A percentile compares a stretch with the other conserved stretches of the same genome.
These are phyloP conservation scores for Plasmodium sp. DNA, from an alignment of 169 alveolate species.

Conservation along the genomic window DNA sequence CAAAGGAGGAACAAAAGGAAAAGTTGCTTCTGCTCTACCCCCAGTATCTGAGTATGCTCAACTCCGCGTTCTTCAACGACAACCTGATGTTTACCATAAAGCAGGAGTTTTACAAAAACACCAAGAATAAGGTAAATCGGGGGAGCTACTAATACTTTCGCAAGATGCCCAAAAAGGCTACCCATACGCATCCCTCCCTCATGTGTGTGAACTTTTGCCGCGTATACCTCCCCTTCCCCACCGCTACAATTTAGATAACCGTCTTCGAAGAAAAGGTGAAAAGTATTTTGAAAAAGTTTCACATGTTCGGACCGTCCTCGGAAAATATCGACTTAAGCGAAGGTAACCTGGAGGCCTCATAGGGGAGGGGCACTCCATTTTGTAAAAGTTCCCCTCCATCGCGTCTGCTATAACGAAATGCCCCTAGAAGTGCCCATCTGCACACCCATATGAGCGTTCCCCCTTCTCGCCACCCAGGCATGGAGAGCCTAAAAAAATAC, in stretches of 20 bases:
- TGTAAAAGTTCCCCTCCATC: background rate
- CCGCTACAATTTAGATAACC: constrained; percentile 21
- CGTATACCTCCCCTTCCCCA: background rate
- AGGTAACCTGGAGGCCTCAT: constrained; percentile 1
- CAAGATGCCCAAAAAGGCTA: background rate
- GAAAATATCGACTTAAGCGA: constrained; percentile 67
- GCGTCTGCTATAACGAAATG: background rate
- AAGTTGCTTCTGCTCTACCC: constrained; percentile 45
- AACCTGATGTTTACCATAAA: constrained; percentile 66
- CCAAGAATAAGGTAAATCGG: constrained; percentile 57
- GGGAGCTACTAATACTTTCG: background rate
- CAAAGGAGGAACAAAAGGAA: constrained; percentile 64
- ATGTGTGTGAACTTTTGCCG: background rate
- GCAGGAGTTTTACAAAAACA: constrained; percentile 64
- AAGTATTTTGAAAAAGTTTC: constrained; percentile 57
- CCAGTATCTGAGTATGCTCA: constrained; percentile 49
- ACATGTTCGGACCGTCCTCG: constrained; percentile 35
- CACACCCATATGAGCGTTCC: background rate
- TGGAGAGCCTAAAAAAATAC: constrained; percentile 64
- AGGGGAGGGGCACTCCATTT: background rate
- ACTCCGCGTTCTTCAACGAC: constrained; percentile 61
- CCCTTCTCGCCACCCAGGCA: constrained; percentile 19
- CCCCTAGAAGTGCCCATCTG: background rate
- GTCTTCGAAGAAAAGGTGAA: constrained; percentile 64
- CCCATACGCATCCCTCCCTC: background rate